Evolutionary conservation across 345 rosid species (phyloP).

Genomic region (Adansonia digitata): DNA sequence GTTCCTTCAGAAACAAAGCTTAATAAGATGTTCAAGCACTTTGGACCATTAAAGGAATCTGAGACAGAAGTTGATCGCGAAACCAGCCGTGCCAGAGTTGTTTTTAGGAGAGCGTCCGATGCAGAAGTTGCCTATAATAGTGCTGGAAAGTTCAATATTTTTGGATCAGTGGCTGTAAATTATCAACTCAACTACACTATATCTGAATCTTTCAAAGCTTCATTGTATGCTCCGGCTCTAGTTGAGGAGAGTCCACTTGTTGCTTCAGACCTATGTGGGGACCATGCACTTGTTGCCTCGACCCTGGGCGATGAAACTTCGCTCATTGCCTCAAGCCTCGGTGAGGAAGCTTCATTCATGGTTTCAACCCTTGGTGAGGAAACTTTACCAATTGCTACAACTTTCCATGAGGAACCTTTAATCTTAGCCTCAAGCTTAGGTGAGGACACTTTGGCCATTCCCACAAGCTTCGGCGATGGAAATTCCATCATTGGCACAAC

Average conservation of each 20-base stretch:
- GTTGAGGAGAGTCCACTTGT: conserved; percentile 10
- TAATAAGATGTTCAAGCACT: conserved; percentile 77
- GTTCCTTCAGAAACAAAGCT: conserved; percentile 73
- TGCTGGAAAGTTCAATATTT: conserved; percentile 69
- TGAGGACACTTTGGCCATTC: conserved; percentile 3
- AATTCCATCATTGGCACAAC: neutral
- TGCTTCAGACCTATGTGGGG: conserved; percentile 1
- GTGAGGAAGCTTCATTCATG: conserved; percentile 15
- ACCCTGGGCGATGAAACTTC: conserved; percentile 5
- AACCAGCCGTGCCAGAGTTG: conserved; percentile 82
- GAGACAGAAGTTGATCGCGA: conserved; percentile 73
- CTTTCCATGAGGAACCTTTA: conserved; percentile 3
- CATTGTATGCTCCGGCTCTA: conserved; percentile 30
- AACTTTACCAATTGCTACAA: neutral
- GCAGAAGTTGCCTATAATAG: conserved; percentile 81
- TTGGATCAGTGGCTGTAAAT: conserved; percentile 60
- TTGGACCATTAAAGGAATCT: conserved; percentile 69
- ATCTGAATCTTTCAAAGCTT: conserved; percentile 54
- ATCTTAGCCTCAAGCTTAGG: neutral
- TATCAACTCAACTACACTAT: conserved; percentile 67
- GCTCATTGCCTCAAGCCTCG: neutral
- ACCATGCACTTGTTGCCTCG: conserved; percentile 1
- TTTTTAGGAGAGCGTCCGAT: conserved; percentile 63
- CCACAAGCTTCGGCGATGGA: conserved; percentile 13
- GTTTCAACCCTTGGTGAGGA: conserved; percentile 16